These are phyloP conservation scores for Leccinum angustisporum DNA, from an alignment of 1,284 basidiomycete genomes.

Conservation along the genomic window DNA sequence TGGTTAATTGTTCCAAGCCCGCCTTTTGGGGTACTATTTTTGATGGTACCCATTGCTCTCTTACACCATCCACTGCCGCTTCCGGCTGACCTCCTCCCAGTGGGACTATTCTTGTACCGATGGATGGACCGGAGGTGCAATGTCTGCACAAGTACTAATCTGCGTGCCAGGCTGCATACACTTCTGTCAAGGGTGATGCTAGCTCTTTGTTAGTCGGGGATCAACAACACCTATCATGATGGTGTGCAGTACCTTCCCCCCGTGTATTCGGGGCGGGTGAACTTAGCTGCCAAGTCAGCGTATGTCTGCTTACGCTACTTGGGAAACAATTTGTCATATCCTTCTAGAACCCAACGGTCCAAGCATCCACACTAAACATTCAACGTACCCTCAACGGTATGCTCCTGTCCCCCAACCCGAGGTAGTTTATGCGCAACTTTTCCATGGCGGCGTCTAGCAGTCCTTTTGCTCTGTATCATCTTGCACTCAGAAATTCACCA, in stretches of 20 bases:
- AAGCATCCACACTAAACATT: slow-evolving; percentile 73
- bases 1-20: too few relatives aligned
- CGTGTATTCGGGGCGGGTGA: slow-evolving; percentile 65
- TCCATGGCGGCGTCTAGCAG: slow-evolving; percentile 82
- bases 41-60: too few relatives aligned
- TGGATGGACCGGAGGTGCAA: too few relatives aligned
- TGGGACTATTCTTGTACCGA: too few relatives aligned
- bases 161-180: too few relatives aligned
- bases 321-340: slow-evolving; percentile 1
- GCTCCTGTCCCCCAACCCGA: slow-evolving; percentile 54
- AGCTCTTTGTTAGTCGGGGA: slow-evolving; percentile 19
- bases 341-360: slow-evolving; percentile 73
- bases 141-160: too few relatives aligned
- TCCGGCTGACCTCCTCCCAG: too few relatives aligned
- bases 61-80: too few relatives aligned
- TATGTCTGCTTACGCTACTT: slow-evolving; percentile 39
- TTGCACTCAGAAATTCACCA: slow-evolving; percentile 61
- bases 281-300: slow-evolving; percentile 75
- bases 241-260: slow-evolving; percentile 34
- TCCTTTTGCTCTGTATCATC: slow-evolving; percentile 76
- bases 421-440: slow-evolving; percentile 70
- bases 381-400: slow-evolving; percentile 64
- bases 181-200: too few relatives aligned
- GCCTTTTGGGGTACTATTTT: too few relatives aligned
- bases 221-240: slow-evolving; percentile 46